Conservation (phyloP, 2,329 filamentous ascomycete genomes). For the Aspergillus jensenii region DNA sequence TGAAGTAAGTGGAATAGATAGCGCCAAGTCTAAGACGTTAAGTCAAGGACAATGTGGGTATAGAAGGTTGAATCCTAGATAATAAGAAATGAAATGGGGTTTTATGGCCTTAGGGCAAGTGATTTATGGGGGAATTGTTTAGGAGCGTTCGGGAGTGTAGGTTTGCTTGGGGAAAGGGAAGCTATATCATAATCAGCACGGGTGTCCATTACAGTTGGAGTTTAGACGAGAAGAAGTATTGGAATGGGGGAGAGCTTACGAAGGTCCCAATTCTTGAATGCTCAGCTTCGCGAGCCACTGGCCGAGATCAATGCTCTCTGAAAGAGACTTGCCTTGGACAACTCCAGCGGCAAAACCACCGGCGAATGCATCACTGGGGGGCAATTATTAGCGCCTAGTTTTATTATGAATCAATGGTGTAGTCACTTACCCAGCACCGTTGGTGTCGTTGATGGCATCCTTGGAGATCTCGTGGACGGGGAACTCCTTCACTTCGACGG, state of each 20-base stretch:
- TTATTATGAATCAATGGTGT: not conserved
- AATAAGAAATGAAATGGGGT: conserved; percentile 22
- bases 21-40: conserved; percentile 29
- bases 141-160: conserved; percentile 53
- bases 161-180: conserved; percentile 81
- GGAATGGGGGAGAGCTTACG: conserved; percentile 62
- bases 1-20: conserved; percentile 9
- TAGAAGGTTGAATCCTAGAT: conserved; percentile 45
- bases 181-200: conserved; percentile 44
- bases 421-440: conserved; percentile 70
- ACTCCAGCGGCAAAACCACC: conserved; percentile 90
- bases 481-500: conserved; percentile 69
- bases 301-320: conserved; percentile 81
- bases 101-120: not conserved
- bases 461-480: conserved; percentile 76
- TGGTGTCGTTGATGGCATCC: conserved; percentile 88
- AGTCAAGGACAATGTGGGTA: conserved; percentile 34
- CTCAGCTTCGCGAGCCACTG: conserved; percentile 94
- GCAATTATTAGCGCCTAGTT: conserved; percentile 14
- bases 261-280: conserved; percentile 93
- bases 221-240: not conserved
- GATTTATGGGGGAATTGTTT: conserved; percentile 9
- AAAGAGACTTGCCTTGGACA: conserved; percentile 77
- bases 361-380: conserved; percentile 79
- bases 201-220: conserved; percentile 5